Conservation (phyloP, 352 stramenopile genomes). For the Lagenidium sp. region DNA sequence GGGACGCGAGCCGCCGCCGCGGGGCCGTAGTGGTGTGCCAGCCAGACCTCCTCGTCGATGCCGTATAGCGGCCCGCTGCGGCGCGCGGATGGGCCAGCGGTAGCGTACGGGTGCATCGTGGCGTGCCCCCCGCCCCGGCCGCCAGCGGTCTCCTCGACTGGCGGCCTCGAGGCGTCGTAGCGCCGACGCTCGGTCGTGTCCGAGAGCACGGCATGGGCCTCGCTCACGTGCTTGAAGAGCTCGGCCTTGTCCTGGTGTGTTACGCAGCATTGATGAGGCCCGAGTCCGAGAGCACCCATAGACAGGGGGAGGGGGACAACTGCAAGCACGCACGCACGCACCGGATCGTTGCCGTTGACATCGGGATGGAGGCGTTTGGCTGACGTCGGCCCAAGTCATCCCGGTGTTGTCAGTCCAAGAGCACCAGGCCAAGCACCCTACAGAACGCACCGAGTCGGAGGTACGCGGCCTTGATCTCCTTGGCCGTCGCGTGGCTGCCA, state of each 20-base stretch:
- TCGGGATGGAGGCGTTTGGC: slow-evolving; percentile 82
- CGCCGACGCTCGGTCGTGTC: slow-evolving; percentile 42
- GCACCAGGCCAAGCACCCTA: too few species aligned
- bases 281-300: background rate
- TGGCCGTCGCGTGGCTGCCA: slow-evolving; percentile 37
- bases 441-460: slow-evolving; percentile 61
- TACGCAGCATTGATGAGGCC: too few species aligned
- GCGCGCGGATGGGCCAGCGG: slow-evolving; percentile 17
- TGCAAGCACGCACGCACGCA: slow-evolving; percentile 4
- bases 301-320: background rate
- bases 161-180: slow-evolving; percentile 51
- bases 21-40: slow-evolving; percentile 73
- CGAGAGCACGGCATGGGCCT: slow-evolving; percentile 71
- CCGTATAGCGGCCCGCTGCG: slow-evolving; percentile 31
- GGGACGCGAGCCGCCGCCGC: slow-evolving; percentile 30
- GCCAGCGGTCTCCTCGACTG: slow-evolving; percentile 30
- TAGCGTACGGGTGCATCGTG: slow-evolving; percentile 46
- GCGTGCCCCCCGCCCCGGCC: slow-evolving; percentile 28
- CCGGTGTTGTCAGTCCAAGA: too few species aligned
- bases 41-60: slow-evolving; percentile 79
- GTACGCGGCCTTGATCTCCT: slow-evolving; percentile 80
- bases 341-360: slow-evolving; percentile 68
- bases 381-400: too few species aligned
- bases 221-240: slow-evolving; percentile 78
- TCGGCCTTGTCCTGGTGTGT: slow-evolving; percentile 56